These are phyloP conservation scores for Phytopythium cucurbitacearum DNA, from an alignment of 352 stramenopile species.

Conservation along the genomic window DNA sequence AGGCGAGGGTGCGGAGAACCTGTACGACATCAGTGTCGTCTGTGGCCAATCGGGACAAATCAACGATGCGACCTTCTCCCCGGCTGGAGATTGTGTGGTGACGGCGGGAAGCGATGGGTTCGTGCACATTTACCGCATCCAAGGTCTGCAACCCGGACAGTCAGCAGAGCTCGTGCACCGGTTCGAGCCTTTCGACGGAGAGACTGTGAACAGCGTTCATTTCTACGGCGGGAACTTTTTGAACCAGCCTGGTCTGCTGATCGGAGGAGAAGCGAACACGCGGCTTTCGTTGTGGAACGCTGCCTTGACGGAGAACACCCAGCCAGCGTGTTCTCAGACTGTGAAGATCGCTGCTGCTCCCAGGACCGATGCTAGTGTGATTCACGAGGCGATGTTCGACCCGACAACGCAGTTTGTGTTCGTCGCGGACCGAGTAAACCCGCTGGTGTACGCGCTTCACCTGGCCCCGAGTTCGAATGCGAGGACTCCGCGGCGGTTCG, in stretches of 20 bases:
- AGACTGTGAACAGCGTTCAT: constrained; percentile 63
- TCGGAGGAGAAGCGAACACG: constrained; percentile 66
- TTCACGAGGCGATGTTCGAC: constrained; percentile 68
- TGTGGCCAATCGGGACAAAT: constrained; percentile 67
- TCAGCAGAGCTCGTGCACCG: constrained; percentile 64
- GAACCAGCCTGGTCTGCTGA: constrained; percentile 45
- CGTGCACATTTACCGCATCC: constrained; percentile 76
- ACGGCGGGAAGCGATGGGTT: constrained; percentile 72
- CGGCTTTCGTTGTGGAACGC: constrained; percentile 57
- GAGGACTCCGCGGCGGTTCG: constrained; percentile 44
- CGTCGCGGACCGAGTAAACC: constrained; percentile 60
- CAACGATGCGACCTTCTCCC: constrained; percentile 76
- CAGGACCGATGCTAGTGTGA: constrained; percentile 19
- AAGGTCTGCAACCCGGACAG: constrained; percentile 36
- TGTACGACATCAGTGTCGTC: constrained; percentile 65
- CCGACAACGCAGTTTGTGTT: constrained; percentile 71
- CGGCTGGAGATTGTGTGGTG: constrained; percentile 47
- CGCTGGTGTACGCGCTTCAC: constrained; percentile 69
- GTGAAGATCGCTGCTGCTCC: constrained; percentile 38
- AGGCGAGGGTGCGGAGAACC: constrained; percentile 38
- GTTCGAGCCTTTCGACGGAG: constrained; percentile 73
- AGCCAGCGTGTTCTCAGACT: constrained; percentile 59
- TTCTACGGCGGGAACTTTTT: constrained; percentile 56
- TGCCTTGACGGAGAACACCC: constrained; percentile 45
- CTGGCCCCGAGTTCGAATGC: constrained; percentile 30